Evolutionary conservation across 192 early-diverging fungal genomes (phyloP).

Genomic region (Backusella mclennaniae): DNA sequence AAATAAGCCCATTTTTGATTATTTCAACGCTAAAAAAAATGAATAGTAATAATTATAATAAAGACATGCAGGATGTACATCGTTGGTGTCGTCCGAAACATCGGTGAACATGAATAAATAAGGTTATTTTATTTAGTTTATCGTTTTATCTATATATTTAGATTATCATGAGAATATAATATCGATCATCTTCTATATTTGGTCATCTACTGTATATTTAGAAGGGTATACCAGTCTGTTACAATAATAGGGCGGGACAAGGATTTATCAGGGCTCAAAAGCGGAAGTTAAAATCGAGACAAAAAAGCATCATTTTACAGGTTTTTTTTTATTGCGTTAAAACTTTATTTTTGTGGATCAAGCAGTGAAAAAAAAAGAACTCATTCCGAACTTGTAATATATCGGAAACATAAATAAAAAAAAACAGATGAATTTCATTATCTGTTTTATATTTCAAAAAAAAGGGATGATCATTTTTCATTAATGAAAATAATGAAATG

Average conservation of each 20-base stretch:
- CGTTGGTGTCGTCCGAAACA: neutral
- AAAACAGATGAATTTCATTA: neutral
- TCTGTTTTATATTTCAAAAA: neutral
- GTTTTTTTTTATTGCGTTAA: neutral
- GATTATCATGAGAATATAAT: neutral
- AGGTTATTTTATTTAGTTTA: neutral
- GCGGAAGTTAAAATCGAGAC: neutral
- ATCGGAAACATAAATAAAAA: neutral
- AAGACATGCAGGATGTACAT: neutral
- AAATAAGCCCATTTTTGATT: neutral
- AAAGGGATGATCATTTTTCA: neutral
- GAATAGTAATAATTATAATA: neutral
- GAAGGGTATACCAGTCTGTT: neutral
- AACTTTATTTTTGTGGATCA: slow-evolving; percentile 1
- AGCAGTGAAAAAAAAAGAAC: neutral
- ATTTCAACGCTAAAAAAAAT: neutral
- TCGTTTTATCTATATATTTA: neutral
- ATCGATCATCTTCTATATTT: slow-evolving; percentile 3
- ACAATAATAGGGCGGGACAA: neutral
- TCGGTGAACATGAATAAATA: neutral
- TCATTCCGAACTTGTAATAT: neutral
- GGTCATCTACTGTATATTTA: neutral
- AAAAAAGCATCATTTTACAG: neutral
- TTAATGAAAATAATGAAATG: neutral
- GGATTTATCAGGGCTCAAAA: neutral